Base-by-base conservation (phyloP, 306 rosid species). In the Vachellia pachyceras region DNA sequence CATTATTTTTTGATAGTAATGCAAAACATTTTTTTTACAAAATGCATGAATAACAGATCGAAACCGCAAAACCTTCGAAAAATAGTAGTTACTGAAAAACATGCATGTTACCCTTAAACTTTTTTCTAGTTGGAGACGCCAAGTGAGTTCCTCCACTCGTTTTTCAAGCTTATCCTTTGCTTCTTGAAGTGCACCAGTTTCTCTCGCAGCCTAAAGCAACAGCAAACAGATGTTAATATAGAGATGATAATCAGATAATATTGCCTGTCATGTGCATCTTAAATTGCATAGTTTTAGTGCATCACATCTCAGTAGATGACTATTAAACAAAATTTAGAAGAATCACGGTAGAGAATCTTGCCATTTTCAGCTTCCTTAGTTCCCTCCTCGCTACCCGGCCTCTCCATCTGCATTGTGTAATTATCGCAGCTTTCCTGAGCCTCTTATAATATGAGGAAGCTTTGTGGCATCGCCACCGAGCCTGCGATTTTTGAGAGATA, bases 341-440 rank as follows among this genome's bases (percentile, higher is more conserved):
- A 82, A 45, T n/a, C 37, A 50, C 70, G 47, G 7, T 15, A 35
- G 39, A 72, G 63, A 77, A 75, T 60, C 88, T 77, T 65, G 86
- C 99, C 99, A 93, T 90, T 90, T 93, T 96, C 85, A 93, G 94
- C 85, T 90, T 96, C 86, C 98, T 93, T 75, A 93, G 98, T 78
- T 93, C 99, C 85, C 54, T 86, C 83, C 88, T 92, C 33, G 88
- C 97, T 58, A 83, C n/a, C 70, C 79, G 82, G 44, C 97, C 97
- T 79, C 99, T 89, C 98, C 95, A 89, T 86, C 87, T 84, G 90
- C 97, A 88, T 85, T 96, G 99, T 72, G 97, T 69, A 10, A 79
- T 64, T 77, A 96, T 40, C 69, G 98, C n/a, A 77, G 97, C 98
- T 90, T 69, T 89, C 92, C 84, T 90, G 81, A 96, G 97, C 88